Evolutionary conservation across 345 rosid species (phyloP), one percentile per base, ranked within the genome.

Genomic region (Populus ilicifolia): DNA sequence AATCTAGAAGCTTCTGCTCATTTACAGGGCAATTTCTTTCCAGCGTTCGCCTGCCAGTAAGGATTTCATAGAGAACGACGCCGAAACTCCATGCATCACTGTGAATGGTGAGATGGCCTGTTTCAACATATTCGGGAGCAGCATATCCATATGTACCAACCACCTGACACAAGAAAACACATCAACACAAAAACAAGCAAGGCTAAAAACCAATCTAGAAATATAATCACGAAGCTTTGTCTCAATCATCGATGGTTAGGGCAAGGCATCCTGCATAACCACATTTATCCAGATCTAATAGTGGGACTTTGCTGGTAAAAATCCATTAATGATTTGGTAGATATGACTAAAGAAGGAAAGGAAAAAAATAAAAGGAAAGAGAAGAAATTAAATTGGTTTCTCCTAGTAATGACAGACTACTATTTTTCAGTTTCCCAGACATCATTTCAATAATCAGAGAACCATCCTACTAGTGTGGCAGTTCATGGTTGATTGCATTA

Each of bases 71-170:
- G 8, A 96, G 93, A 61, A 96, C 99, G 80, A 96, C 97, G 21
- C 99, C 99, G 11, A 90, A 93, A 50, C 90, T 93, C 90, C 94
- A 96, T 44, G 91, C 75, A 73, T 96, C 99, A 25, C 87, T 87
- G 3, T 85, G 92, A 76, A 77, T 71, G 27, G 84, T 86, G 48
- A 96, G 99, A 81, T 93, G 98, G 46, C 99, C 99, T 0, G 99
- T 96, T 78, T 86, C 84, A 12, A 96, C 84, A 43, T 96, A 96
- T 78, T 96, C 98, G 0, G 99, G 99, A 6, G 96, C 97, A 39
- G 99, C 99, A 54, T 96, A 96, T 5, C 99, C 99, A 3, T 85
- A 79, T n/a, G 99, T 96, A 27, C 99, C 99, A 8, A 96, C 89
- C 72, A 89, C 92, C 99, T 96, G 87, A 65, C 38, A 70, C 54